These are phyloP conservation scores for Candida broadrunensis DNA, from an alignment of 805 yeast genomes.

Conservation along the genomic window DNA sequence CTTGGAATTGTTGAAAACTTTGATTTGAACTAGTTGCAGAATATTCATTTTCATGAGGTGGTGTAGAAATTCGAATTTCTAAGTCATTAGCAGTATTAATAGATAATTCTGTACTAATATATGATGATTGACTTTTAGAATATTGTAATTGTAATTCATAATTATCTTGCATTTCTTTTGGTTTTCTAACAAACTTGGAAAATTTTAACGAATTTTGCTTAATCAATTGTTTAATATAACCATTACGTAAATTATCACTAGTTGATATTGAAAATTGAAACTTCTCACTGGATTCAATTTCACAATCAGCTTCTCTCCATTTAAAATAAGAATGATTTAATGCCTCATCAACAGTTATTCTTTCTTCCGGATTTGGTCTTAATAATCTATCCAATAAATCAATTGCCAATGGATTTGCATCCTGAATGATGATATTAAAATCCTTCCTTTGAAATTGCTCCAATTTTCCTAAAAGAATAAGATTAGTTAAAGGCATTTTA, in stretches of 20 bases:
- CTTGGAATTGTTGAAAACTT: too few species aligned
- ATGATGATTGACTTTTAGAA: too few species aligned
- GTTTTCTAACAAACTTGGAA: conserved; percentile 75
- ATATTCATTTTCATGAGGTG: too few species aligned
- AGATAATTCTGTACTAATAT: too few species aligned
- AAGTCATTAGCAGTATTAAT: too few species aligned
- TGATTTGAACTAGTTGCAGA: too few species aligned
- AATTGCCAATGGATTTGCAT: conserved; percentile 82
- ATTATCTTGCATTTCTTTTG: conserved; percentile 50
- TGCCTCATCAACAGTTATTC: conserved; percentile 89
- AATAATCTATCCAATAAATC: conserved; percentile 78
- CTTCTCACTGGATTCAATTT: conserved; percentile 71
- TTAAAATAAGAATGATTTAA: conserved; percentile 84
- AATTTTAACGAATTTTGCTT: conserved; percentile 73
- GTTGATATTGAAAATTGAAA: conserved; percentile 83
- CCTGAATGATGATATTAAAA: too few species aligned
- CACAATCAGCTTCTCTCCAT: conserved; percentile 94
- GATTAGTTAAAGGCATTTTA: too few species aligned
- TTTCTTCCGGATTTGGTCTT: conserved; percentile 79
- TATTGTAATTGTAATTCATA: conserved; percentile 29
- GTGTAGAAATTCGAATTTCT: too few species aligned
- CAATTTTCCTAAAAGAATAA: too few species aligned
- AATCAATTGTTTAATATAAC: conserved; percentile 68
- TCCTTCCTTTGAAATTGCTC: too few species aligned
- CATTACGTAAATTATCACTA: conserved; percentile 62